A percentile compares a stretch with the other conserved stretches of the same genome.
Conservation (phyloP, 176 grass and related monocot species). For the Phyllostachys edulis region DNA sequence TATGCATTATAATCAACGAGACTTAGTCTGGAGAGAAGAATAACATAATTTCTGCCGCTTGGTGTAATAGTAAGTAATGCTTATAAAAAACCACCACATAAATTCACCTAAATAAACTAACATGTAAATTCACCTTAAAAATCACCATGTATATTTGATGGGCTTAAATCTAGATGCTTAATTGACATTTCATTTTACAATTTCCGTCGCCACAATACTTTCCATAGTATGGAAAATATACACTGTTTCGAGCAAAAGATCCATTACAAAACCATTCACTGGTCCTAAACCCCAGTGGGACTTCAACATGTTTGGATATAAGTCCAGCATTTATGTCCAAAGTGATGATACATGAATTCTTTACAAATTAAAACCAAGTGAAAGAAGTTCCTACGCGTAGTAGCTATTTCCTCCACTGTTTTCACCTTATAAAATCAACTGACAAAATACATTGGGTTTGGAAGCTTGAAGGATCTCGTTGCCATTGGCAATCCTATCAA, state of each 20-base stretch:
- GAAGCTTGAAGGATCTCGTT: conserved; percentile 84
- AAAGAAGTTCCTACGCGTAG: conserved; percentile 5
- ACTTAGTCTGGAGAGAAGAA: no score
- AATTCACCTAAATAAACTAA: neutral
- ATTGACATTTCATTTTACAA: neutral
- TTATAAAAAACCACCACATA: neutral
- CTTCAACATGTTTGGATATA: neutral
- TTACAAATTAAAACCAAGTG: neutral
- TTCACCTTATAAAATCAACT: conserved; percentile 37
- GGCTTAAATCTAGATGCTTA: no score
- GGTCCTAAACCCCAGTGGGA: neutral
- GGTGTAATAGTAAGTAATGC: no score
- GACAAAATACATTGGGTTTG: conserved; percentile 90
- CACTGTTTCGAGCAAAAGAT: neutral
- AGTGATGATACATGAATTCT: conserved; percentile 1
- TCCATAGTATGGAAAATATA: neutral
- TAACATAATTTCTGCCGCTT: no score
- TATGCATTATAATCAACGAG: no score
- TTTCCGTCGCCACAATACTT: neutral
- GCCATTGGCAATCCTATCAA: conserved; percentile 70
- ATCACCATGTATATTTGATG: neutral
- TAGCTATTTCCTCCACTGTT: neutral
- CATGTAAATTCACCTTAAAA: neutral
- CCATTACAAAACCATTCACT: neutral
- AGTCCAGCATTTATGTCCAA: neutral